These are phyloP conservation scores for Diplotaxis tenuifolia DNA, from an alignment of 345 rosid genomes.

Conservation along the genomic window DNA sequence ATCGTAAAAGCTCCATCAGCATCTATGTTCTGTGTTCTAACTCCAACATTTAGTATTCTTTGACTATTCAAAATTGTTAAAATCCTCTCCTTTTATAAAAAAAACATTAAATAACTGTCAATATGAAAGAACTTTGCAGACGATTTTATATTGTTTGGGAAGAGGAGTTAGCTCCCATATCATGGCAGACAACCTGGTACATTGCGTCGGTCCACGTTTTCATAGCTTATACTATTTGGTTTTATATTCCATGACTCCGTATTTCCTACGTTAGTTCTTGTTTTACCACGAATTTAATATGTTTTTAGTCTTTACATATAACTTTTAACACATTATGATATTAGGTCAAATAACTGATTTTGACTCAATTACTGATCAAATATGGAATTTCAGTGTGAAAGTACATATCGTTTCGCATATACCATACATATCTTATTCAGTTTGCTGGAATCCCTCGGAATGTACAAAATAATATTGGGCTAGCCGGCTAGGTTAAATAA, in stretches of 20 bases:
- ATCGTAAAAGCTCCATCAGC: neutral
- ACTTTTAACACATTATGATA: neutral
- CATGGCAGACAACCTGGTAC: neutral
- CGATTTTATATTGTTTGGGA: slow-evolving; percentile 18
- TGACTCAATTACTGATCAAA: neutral
- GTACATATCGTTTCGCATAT: neutral
- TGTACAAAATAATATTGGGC: neutral
- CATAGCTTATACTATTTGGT: neutral
- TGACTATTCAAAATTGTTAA: too few relatives aligned
- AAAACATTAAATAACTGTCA: neutral
- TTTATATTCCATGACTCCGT: neutral
- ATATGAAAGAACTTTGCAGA: slow-evolving; percentile 11
- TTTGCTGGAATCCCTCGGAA: slow-evolving; percentile 8
- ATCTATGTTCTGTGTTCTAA: neutral
- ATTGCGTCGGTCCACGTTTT: neutral
- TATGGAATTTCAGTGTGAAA: neutral
- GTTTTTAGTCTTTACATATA: neutral
- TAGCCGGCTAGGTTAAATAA: neutral
- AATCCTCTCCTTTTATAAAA: too few relatives aligned
- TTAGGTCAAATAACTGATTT: neutral
- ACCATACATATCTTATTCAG: neutral
- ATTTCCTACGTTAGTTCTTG: neutral
- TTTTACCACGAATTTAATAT: too few relatives aligned
- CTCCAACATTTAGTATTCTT: neutral
- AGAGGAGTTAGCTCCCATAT: neutral